These are phyloP conservation scores for Pichia sp. DNA, from an alignment of 1,139 yeast species.

Conservation along the genomic window DNA sequence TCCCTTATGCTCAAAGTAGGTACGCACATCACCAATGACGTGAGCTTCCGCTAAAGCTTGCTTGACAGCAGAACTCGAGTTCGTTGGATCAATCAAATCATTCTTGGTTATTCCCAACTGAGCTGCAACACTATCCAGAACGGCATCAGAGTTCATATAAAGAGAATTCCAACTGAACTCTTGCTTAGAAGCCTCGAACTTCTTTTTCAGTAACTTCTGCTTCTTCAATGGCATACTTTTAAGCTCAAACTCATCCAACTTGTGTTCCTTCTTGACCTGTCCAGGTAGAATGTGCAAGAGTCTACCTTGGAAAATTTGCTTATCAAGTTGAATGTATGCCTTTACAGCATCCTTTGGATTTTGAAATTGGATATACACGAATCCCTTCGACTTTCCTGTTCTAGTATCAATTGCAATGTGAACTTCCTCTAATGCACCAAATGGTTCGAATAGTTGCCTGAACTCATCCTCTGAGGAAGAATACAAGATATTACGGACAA, in stretches of 20 bases:
- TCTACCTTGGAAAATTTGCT: conserved; percentile 91
- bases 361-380: conserved; percentile 73
- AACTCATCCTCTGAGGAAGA: conserved; percentile 78
- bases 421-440: conserved; percentile 65
- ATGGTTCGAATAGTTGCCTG: conserved; percentile 45
- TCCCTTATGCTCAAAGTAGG: conserved; percentile 77
- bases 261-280: conserved; percentile 66
- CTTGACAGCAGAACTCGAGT: conserved; percentile 86
- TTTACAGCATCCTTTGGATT: conserved; percentile 63
- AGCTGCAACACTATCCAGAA: conserved; percentile 80
- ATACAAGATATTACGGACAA: conserved; percentile 80
- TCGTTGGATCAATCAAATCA: conserved; percentile 81
- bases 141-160: conserved; percentile 87
- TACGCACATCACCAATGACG: conserved; percentile 85
- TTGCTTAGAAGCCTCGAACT: conserved; percentile 74
- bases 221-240: conserved; percentile 88
- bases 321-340: conserved; percentile 72
- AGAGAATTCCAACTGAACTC: conserved; percentile 96
- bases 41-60: conserved; percentile 98
- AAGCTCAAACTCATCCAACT: conserved; percentile 82
- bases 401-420: conserved; percentile 89
- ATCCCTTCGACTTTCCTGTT: conserved; percentile 88
- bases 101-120: conserved; percentile 79
- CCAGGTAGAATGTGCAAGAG: conserved; percentile 85
- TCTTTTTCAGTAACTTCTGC: conserved; percentile 77